A percentile compares a stretch with the other conserved stretches of the same genome.
phyloP scores from a whole-genome alignment of 2,329 filamentous ascomycete genomes.

The Nannizziopsis arthrosporioides region DNA sequence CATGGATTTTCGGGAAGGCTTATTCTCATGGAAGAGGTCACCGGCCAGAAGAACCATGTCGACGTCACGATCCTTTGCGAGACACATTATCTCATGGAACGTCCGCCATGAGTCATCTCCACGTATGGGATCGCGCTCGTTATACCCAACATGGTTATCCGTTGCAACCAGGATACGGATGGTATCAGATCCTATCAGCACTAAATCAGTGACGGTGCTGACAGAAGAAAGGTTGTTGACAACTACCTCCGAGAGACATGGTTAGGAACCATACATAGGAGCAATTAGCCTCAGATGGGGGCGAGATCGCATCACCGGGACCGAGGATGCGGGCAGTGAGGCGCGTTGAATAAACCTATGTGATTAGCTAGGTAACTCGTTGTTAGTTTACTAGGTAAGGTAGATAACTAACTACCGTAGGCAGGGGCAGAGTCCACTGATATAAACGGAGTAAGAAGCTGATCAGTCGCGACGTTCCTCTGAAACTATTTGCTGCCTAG shows the following conservation, averaged over 20 bases:
- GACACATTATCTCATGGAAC: conserved; percentile 87
- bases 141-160: conserved; percentile 95
- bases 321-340: no score
- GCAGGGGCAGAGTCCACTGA: no score
- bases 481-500: not conserved
- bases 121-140: conserved; percentile 84
- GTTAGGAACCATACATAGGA: not conserved
- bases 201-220: not conserved
- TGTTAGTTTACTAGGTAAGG: no score
- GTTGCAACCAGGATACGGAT: conserved; percentile 91
- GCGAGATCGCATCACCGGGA: no score
- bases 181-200: conserved; percentile 54
- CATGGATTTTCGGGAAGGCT: conserved; percentile 87
- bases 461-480: not conserved
- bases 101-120: conserved; percentile 94
- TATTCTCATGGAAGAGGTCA: conserved; percentile 96
- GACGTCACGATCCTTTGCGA: conserved; percentile 78
- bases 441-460: no score
- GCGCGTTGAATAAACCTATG: no score
- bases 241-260: conserved; percentile 8
- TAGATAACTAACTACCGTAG: no score
- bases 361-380: no score
- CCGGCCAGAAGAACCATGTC: conserved; percentile 95
- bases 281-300: no score
- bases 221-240: not conserved